phyloP scores from a whole-genome alignment of 495 filamentous ascomycete species.

The Penicillium dipodomyicola region DNA sequence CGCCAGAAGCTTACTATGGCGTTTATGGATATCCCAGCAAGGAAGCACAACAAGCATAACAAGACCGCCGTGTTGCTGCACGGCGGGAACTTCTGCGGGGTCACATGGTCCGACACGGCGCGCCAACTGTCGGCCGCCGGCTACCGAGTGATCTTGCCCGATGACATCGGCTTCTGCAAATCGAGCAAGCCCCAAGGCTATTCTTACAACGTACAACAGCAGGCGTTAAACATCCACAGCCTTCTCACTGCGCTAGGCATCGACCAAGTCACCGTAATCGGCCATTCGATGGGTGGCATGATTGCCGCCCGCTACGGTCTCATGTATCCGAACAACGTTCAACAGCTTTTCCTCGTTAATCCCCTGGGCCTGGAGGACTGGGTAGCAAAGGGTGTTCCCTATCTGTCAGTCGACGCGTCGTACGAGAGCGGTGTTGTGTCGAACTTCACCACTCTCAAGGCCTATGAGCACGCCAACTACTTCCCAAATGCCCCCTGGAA shows the following conservation, averaged over 20 bases:
- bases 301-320: slow-evolving; percentile 20
- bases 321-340: slow-evolving; percentile 15
- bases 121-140: slow-evolving; percentile 14
- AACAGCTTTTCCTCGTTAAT: slow-evolving; percentile 20
- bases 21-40: slow-evolving; percentile 16
- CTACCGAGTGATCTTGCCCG: slow-evolving; percentile 20
- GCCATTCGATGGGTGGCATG: slow-evolving; percentile 23
- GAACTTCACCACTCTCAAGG: slow-evolving; percentile 12
- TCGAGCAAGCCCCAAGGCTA: slow-evolving; percentile 23
- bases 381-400: slow-evolving; percentile 18
- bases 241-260: slow-evolving; percentile 16
- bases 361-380: slow-evolving; percentile 19
- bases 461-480: slow-evolving; percentile 16
- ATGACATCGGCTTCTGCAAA: slow-evolving; percentile 23
- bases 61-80: slow-evolving; percentile 15
- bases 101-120: slow-evolving; percentile 19
- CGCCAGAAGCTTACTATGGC: slow-evolving; percentile 18
- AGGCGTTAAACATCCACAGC: slow-evolving; percentile 18
- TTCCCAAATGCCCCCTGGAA: slow-evolving; percentile 17
- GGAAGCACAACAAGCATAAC: neutral
- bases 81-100: slow-evolving; percentile 20
- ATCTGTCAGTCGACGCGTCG: slow-evolving; percentile 8
- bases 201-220: slow-evolving; percentile 18
- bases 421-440: slow-evolving; percentile 12
- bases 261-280: slow-evolving; percentile 15